Conservation (phyloP, 2,329 filamentous ascomycete genomes). For the Neoscytalidium dimidiatum region DNA sequence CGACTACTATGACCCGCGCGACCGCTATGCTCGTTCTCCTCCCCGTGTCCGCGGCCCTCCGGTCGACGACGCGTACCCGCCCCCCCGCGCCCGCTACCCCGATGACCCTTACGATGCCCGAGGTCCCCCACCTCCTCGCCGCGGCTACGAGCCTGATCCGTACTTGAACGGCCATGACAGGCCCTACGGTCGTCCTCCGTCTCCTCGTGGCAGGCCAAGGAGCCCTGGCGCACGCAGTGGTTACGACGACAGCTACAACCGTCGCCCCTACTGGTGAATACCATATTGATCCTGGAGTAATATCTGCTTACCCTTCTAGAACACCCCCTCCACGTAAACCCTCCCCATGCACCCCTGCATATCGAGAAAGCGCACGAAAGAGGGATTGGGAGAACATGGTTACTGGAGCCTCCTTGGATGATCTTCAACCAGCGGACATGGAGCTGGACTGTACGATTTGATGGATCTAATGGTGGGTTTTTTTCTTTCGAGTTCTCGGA, state of each 20-base stretch:
- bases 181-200: constrained; percentile 53
- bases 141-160: constrained; percentile 57
- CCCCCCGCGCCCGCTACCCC: constrained; percentile 63
- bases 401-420: constrained; percentile 10
- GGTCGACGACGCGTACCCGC: constrained; percentile 74
- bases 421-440: neutral
- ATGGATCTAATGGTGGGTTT: constrained; percentile 14
- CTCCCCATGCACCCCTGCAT: constrained; percentile 12
- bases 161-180: constrained; percentile 60
- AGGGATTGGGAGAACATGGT: neutral
- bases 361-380: neutral
- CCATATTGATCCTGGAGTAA: neutral
- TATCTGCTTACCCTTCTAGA: constrained; percentile 18
- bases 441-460: constrained; percentile 13
- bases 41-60: constrained; percentile 72
- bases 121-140: constrained; percentile 56
- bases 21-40: constrained; percentile 70
- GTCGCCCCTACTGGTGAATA: constrained; percentile 51
- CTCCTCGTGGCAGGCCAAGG: constrained; percentile 39
- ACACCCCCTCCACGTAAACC: constrained; percentile 11
- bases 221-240: constrained; percentile 64
- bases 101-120: constrained; percentile 71
- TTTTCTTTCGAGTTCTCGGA: neutral
- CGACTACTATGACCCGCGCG: constrained; percentile 82
- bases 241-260: constrained; percentile 55